Base-by-base conservation (phyloP, 306 rosid species). In the Sesbania bispinosa region DNA sequence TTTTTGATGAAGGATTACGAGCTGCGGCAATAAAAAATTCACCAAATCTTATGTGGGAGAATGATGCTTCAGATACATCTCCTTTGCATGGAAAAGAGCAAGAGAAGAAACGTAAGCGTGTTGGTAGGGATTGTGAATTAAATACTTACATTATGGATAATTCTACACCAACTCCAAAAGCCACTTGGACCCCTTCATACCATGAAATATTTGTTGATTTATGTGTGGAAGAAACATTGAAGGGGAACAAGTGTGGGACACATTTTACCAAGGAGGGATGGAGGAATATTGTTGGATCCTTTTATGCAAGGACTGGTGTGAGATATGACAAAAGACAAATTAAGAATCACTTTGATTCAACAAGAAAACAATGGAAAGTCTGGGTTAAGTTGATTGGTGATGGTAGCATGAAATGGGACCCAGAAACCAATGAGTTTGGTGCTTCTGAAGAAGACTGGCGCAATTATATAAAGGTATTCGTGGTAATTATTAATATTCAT, bases 241-340 rank as follows among this genome's bases (percentile, higher is more conserved):
- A 77, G 62, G 92, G 92, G 67, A 83, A 85, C 61, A 82, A 64
- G 67, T 78, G 85, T 0, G 84, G 82, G 39, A 70, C 92, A 6
- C 88, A 79, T 77, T 85, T 89, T 72, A 85, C 74, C 27, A 83
- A 83, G 79, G 84, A 79, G 75, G 96, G 90, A 26, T 86, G 89
- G 96, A 77, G 48, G 63, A 86, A 85, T 33, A 60, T 89, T 1
- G 54, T 81, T n/a, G 79, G 64, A 64, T 81, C 79, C 38, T 86
- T 86, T 58, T 62, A 67, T 41, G 75, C 84, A 51, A 78, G 67
- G 79, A 76, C 83, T 23, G 90, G 96, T 83, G 32, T 71, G 73
- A 85, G 78, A 62, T 82, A 89, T 57, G 80, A 67, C 59, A 83
- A 71, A 69, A 82, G 10, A 14, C 89, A 86, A 75, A 11, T 87